phyloP scores from a whole-genome alignment of 768 basidiomycete genomes.

The Mycena vitilis region DNA sequence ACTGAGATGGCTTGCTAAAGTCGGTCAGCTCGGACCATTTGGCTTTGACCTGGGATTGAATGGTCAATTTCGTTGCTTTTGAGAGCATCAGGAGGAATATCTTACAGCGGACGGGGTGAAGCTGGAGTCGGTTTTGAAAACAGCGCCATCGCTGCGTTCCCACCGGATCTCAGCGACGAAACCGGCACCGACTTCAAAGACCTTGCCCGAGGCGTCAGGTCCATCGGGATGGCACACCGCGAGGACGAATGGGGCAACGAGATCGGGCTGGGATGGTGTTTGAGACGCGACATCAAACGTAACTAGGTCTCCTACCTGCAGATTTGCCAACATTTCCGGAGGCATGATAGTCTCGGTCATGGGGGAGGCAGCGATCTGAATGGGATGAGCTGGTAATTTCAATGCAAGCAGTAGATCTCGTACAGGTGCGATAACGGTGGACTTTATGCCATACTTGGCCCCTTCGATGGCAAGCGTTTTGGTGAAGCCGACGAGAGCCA shows the following conservation, averaged over 20 bases:
- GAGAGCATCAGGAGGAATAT: neutral
- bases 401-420: constrained; percentile 40
- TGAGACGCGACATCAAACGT: constrained; percentile 9
- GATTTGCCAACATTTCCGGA: constrained; percentile 89
- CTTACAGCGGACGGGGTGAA: constrained; percentile 94
- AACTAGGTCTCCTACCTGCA: constrained; percentile 64
- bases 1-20: constrained; percentile 80
- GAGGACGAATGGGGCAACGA: constrained; percentile 91
- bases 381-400: neutral
- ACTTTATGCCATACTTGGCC: constrained; percentile 89
- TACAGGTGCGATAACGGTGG: constrained; percentile 91
- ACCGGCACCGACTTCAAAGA: constrained; percentile 95
- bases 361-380: constrained; percentile 90
- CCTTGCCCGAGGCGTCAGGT: constrained; percentile 79
- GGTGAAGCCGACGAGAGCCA: constrained; percentile 93
- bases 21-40: constrained; percentile 87
- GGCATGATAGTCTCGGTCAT: constrained; percentile 99
- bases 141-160: constrained; percentile 88
- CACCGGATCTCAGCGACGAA: constrained; percentile 93
- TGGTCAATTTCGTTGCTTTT: neutral
- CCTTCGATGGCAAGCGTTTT: constrained; percentile 95
- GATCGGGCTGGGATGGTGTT: constrained; percentile 74
- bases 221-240: constrained; percentile 90
- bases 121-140: constrained; percentile 89
- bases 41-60: constrained; percentile 70